A percentile compares a stretch with the other conserved stretches of the same genome.
Conservation (phyloP, 441 rosid species). For the Euphorbia celastroides region DNA sequence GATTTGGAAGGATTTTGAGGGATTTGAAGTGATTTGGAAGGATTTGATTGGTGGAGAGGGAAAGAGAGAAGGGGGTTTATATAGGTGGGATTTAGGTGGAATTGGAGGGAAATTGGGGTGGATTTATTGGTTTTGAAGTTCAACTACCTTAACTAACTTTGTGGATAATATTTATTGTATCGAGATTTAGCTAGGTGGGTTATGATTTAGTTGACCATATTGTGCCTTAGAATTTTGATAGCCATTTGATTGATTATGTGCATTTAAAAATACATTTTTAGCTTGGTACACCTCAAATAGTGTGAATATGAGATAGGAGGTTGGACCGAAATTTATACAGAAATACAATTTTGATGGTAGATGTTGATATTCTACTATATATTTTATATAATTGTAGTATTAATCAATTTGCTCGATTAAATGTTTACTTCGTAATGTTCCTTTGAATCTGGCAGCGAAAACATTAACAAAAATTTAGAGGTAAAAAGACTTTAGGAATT, state of each 20-base stretch:
- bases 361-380: too few species aligned
- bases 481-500: too few species aligned
- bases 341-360: too few species aligned
- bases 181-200: conserved; percentile 10
- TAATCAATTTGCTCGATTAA: too few species aligned
- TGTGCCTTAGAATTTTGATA: conserved; percentile 18
- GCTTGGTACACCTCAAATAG: too few species aligned
- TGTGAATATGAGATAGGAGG: not conserved
- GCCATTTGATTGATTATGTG: not conserved
- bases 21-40: not conserved
- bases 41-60: conserved; percentile 7
- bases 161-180: conserved; percentile 5
- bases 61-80: conserved; percentile 26
- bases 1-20: not conserved
- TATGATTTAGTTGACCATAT: conserved; percentile 2
- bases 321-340: too few species aligned
- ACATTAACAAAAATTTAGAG: too few species aligned
- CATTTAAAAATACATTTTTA: too few species aligned
- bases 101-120: conserved; percentile 22
- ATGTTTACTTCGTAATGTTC: too few species aligned
- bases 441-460: too few species aligned
- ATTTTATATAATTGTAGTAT: too few species aligned
- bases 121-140: conserved; percentile 49
- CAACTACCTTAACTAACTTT: conserved; percentile 48
- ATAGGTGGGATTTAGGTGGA: conserved; percentile 23